These are phyloP conservation scores for Steccherinum ochraceum DNA, from an alignment of 768 basidiomycete species.

Conservation along the genomic window DNA sequence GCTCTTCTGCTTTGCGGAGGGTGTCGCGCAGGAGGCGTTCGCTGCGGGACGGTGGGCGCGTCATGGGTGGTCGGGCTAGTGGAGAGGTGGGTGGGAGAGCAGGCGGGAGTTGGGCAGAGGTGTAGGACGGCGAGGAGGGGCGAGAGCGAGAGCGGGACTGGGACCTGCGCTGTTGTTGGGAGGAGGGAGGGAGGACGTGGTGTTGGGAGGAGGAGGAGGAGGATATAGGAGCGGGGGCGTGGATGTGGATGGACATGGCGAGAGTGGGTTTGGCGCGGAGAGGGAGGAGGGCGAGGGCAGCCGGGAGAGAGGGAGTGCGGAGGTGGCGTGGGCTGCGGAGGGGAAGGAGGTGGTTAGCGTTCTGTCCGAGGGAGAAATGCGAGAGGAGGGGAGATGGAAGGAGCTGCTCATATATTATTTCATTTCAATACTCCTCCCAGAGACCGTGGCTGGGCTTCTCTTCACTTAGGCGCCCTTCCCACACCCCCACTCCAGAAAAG, in stretches of 20 bases:
- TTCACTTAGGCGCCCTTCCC: neutral
- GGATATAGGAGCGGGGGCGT: conserved; percentile 24
- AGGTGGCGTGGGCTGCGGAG: neutral
- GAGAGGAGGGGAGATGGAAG: neutral
- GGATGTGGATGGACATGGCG: conserved; percentile 31
- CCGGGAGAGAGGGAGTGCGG: conserved; percentile 5
- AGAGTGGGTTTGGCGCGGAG: conserved; percentile 27
- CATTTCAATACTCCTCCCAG: too few relatives aligned
- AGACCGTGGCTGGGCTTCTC: too few relatives aligned
- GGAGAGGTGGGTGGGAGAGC: conserved; percentile 10
- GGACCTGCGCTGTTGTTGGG: conserved; percentile 3
- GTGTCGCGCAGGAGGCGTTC: conserved; percentile 53
- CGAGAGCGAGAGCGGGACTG: conserved; percentile 18
- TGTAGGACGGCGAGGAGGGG: conserved; percentile 21
- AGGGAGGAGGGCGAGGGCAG: conserved; percentile 12
- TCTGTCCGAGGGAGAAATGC: neutral
- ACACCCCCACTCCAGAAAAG: neutral
- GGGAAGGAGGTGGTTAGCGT: neutral
- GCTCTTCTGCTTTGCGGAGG: conserved; percentile 42
- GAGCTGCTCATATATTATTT: neutral
- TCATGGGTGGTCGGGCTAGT: conserved; percentile 17
- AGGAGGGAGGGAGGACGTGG: conserved; percentile 5
- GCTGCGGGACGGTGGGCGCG: conserved; percentile 43
- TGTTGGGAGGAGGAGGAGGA: conserved; percentile 5
- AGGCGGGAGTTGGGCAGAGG: conserved; percentile 11